Conservation (phyloP, 176 grass and related monocot genomes). For the Phoenix roebelenii region DNA sequence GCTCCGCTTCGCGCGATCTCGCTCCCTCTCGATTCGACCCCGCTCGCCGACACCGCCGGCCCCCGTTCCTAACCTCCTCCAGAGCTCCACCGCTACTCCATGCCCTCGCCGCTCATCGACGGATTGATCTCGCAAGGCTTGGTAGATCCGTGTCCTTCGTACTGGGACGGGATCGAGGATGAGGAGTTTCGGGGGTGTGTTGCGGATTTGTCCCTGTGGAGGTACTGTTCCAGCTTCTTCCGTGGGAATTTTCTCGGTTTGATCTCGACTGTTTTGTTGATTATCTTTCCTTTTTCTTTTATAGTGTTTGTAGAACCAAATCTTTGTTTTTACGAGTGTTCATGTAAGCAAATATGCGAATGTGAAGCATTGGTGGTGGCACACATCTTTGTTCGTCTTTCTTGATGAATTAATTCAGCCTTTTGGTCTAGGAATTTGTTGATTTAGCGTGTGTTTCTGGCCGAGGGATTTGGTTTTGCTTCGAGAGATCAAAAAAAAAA, state of each 20-base stretch:
- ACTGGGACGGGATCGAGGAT: constrained; percentile 3
- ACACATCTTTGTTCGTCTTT: too few species aligned
- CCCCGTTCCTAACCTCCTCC: neutral
- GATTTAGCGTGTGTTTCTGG: too few species aligned
- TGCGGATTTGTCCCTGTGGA: constrained; percentile 2
- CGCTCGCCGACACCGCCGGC: constrained; percentile 12
- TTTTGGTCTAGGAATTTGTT: too few species aligned
- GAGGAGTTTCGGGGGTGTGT: neutral
- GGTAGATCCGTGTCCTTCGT: constrained; percentile 2
- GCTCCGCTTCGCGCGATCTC: neutral
- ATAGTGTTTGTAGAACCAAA: neutral
- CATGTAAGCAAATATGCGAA: too few species aligned
- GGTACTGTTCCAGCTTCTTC: constrained; percentile 13
- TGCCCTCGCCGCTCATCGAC: constrained; percentile 5
- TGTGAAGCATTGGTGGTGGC: too few species aligned
- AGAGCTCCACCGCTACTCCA: constrained; percentile 19
- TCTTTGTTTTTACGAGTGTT: too few species aligned
- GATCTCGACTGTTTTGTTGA: neutral
- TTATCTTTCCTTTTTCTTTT: neutral
- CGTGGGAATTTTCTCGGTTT: neutral
- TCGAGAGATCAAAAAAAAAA: too few species aligned
- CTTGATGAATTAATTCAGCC: too few species aligned
- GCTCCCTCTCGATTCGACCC: neutral
- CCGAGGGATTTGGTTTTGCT: too few species aligned
- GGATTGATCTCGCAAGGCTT: constrained; percentile 1